These are phyloP conservation scores for Aspergillus amoenus DNA, from an alignment of 2,329 filamentous ascomycete genomes.

Conservation along the genomic window DNA sequence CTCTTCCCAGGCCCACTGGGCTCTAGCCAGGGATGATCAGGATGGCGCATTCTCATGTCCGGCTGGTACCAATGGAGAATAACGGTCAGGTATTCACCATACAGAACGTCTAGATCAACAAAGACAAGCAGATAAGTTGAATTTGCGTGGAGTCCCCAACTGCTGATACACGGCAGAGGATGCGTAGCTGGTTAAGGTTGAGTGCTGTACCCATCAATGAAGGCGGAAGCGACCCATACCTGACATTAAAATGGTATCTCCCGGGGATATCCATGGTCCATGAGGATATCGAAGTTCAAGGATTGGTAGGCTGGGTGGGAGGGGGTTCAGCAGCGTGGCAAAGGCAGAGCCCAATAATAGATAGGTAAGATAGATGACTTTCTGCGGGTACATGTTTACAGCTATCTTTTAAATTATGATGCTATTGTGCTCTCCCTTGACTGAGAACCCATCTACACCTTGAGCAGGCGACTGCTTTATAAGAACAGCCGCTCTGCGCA, in stretches of 20 bases:
- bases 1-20: neutral
- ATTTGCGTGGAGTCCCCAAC: slow-evolving; percentile 5
- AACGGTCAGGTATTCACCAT: slow-evolving; percentile 16
- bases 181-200: slow-evolving; percentile 10
- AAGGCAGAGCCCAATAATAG: neutral
- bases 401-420: neutral
- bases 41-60: slow-evolving; percentile 7
- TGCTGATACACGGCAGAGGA: slow-evolving; percentile 20
- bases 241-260: slow-evolving; percentile 14
- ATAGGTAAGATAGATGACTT: neutral
- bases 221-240: slow-evolving; percentile 1
- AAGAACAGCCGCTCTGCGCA: neutral
- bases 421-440: neutral
- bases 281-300: slow-evolving; percentile 22
- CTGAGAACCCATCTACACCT: neutral
- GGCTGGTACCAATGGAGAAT: slow-evolving; percentile 31
- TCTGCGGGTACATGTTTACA: neutral
- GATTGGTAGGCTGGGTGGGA: neutral
- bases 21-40: neutral
- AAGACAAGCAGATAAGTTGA: slow-evolving; percentile 23
- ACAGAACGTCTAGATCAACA: slow-evolving; percentile 26
- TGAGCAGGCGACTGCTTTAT: neutral
- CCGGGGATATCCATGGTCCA: slow-evolving; percentile 19
- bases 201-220: neutral
- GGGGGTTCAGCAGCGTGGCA: neutral